These are phyloP conservation scores for Naumovozyma castellii DNA, from an alignment of 805 yeast species.

Conservation along the genomic window DNA sequence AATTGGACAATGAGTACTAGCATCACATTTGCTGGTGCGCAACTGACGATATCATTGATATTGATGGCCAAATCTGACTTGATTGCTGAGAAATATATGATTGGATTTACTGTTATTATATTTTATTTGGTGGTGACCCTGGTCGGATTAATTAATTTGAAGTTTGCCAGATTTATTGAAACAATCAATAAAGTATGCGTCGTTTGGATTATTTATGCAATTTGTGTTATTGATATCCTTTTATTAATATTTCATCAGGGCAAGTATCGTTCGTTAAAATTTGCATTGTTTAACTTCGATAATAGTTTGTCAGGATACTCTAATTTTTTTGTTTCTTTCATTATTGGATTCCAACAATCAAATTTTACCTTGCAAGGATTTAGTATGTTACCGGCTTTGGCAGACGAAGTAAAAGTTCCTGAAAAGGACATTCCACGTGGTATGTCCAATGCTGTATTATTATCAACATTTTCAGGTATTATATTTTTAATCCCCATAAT, in stretches of 20 bases:
- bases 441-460: conserved; percentile 51
- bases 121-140: conserved; percentile 47
- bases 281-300: conserved; percentile 58
- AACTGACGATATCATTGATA: conserved; percentile 56
- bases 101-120: conserved; percentile 43
- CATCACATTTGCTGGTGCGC: conserved; percentile 68
- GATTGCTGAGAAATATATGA: conserved; percentile 39
- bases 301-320: conserved; percentile 65
- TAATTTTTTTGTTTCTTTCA: conserved; percentile 56
- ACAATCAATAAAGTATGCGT: conserved; percentile 57
- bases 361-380: conserved; percentile 75
- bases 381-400: conserved; percentile 71
- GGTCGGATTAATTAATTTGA: conserved; percentile 56
- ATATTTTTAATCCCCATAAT: conserved; percentile 64
- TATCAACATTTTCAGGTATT: conserved; percentile 61
- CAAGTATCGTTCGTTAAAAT: conserved; percentile 48
- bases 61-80: conserved; percentile 53
- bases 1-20: conserved; percentile 72
- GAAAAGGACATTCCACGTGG: conserved; percentile 71
- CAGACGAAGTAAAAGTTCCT: conserved; percentile 72
- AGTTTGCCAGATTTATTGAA: conserved; percentile 51
- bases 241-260: conserved; percentile 46
- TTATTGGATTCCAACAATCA: conserved; percentile 71
- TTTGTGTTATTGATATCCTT: conserved; percentile 55
- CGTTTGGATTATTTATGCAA: conserved; percentile 68